Evolutionary conservation across 352 stramenopile genomes (phyloP).

Genomic region (Phytophthora kernoviae): DNA sequence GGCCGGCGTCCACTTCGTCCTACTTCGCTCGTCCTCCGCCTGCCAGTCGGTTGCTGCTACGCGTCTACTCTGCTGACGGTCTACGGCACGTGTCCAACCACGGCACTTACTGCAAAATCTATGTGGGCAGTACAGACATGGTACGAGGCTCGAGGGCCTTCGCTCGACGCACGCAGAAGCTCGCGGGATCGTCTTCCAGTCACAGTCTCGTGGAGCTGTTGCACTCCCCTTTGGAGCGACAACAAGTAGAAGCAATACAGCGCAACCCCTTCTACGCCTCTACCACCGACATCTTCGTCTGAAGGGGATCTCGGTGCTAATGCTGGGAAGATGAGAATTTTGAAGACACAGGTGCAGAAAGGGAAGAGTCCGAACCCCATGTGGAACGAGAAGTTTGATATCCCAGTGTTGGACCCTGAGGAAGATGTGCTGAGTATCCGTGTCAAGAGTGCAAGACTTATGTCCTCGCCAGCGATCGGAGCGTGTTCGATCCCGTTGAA

Average conservation of each 20-base stretch:
- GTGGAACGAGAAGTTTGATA: constrained; percentile 86
- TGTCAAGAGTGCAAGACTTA: constrained; percentile 72
- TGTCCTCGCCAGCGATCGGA: constrained; percentile 63
- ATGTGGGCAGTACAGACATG: constrained; percentile 61
- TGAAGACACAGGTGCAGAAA: constrained; percentile 77
- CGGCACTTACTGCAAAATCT: constrained; percentile 77
- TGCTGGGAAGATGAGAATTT: constrained; percentile 35
- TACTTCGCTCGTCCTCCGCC: constrained; percentile 32
- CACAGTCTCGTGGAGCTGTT: constrained; percentile 32
- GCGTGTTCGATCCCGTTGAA: constrained; percentile 52
- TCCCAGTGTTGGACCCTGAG: constrained; percentile 48
- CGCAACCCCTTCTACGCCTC: constrained; percentile 8
- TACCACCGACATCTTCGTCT: constrained; percentile 21
- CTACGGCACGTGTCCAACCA: constrained; percentile 70
- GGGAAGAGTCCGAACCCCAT: constrained; percentile 47
- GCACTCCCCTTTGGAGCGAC: constrained; percentile 21
- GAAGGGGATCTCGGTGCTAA: constrained; percentile 18
- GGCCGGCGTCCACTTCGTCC: constrained; percentile 40
- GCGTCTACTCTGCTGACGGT: constrained; percentile 64
- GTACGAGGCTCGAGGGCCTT: constrained; percentile 41
- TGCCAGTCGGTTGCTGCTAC: constrained; percentile 56
- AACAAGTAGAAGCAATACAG: constrained; percentile 11
- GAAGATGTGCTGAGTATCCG: constrained; percentile 70
- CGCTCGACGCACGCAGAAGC: constrained; percentile 41
- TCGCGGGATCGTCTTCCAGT: constrained; percentile 26